phyloP scores from a whole-genome alignment of 176 grass and related monocot genomes.

The Musa beccarii region DNA sequence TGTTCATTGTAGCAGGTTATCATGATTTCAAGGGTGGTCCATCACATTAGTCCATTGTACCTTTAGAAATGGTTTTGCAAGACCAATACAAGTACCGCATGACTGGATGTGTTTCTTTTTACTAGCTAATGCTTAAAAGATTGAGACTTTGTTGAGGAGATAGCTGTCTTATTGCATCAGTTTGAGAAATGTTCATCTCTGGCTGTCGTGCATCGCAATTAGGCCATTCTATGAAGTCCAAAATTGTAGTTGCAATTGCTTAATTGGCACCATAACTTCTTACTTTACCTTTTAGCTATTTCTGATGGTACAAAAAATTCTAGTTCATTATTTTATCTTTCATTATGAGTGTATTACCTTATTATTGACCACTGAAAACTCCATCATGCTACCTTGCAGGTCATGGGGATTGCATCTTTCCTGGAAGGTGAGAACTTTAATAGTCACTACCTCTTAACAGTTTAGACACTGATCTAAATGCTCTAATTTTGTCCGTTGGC shows the following conservation, averaged over 20 bases:
- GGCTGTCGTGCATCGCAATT: too few relatives aligned
- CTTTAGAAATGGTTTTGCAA: too few relatives aligned
- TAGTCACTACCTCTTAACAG: neutral
- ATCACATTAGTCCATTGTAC: too few relatives aligned
- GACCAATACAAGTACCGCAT: too few relatives aligned
- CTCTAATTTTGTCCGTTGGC: neutral
- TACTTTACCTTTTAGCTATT: neutral
- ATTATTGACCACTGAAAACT: neutral
- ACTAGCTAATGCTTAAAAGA: too few relatives aligned
- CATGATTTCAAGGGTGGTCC: too few relatives aligned
- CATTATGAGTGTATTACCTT: neutral
- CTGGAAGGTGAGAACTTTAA: conserved; percentile 4
- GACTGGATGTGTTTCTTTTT: too few relatives aligned
- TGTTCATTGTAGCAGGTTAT: too few relatives aligned
- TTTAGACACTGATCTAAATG: neutral
- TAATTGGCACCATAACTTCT: neutral
- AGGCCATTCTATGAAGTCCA: too few relatives aligned
- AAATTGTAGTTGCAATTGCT: neutral
- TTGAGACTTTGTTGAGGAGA: too few relatives aligned
- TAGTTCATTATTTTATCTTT: neutral
- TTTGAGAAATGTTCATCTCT: too few relatives aligned
- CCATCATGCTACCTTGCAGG: neutral
- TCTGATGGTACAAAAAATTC: neutral
- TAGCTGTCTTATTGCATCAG: too few relatives aligned
- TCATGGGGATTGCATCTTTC: conserved; percentile 6